phyloP scores from a whole-genome alignment of 371 early-diverging fungal genomes.

The Syncephalastrum monosporum region DNA sequence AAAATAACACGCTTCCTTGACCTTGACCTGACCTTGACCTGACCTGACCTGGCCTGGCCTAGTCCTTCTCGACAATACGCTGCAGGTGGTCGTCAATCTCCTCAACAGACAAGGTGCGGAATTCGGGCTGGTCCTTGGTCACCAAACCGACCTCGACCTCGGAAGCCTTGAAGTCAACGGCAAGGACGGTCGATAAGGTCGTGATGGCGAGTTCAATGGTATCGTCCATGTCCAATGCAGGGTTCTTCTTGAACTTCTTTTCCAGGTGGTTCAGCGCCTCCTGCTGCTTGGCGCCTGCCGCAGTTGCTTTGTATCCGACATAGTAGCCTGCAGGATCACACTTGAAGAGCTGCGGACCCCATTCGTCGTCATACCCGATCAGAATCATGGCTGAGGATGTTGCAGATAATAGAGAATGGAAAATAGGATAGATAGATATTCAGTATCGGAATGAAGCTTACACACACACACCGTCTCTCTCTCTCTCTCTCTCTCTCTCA shows the following conservation, averaged over 20 bases:
- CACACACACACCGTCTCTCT: too few relatives aligned
- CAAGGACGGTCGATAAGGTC: conserved; percentile 87
- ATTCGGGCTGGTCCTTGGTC: conserved; percentile 68
- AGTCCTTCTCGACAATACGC: conserved; percentile 86
- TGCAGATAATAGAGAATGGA: too few relatives aligned
- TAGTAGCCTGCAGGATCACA: conserved; percentile 98
- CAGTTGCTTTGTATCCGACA: conserved; percentile 95
- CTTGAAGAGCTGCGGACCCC: conserved; percentile 95
- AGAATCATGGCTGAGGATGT: conserved; percentile 84
- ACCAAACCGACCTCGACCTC: conserved; percentile 96
- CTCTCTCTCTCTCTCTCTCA: background rate
- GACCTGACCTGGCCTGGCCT: conserved; percentile 13
- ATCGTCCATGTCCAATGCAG: conserved; percentile 78
- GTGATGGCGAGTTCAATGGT: conserved; percentile 96
- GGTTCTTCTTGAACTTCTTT: conserved; percentile 94
- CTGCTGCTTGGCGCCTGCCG: conserved; percentile 98
- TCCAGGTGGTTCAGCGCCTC: conserved; percentile 95
- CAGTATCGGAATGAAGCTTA: background rate
- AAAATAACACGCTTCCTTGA: background rate
- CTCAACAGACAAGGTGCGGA: conserved; percentile 75
- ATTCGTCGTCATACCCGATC: conserved; percentile 94
- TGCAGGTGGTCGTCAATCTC: conserved; percentile 94
- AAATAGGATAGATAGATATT: background rate
- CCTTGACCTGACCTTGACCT: too few relatives aligned
- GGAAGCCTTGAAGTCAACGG: conserved; percentile 91